These are phyloP conservation scores for Emydomyces testavorans DNA, from an alignment of 2,329 filamentous ascomycete genomes.

Conservation along the genomic window DNA sequence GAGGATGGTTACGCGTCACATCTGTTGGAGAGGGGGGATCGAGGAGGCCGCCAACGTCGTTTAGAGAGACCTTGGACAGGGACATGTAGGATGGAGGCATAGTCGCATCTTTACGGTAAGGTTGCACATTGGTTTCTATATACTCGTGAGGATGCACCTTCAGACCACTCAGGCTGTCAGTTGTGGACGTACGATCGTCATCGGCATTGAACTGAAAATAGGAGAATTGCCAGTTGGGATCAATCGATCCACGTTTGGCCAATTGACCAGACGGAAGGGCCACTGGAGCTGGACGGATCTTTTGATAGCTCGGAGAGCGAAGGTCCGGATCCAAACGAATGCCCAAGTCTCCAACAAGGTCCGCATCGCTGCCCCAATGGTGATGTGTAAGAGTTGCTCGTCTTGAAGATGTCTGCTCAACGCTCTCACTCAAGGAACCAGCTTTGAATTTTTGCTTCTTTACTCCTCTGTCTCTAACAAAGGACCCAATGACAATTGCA, in stretches of 20 bases:
- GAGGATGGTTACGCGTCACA: slow-evolving; percentile 3
- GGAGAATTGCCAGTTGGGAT: slow-evolving; percentile 27
- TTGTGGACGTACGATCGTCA: slow-evolving; percentile 23
- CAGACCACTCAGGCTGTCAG: slow-evolving; percentile 26
- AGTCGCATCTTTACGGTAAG: slow-evolving; percentile 16
- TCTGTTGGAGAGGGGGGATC: slow-evolving; percentile 38
- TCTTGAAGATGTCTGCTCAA: slow-evolving; percentile 30
- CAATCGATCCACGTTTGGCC: slow-evolving; percentile 22
- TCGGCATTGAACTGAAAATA: slow-evolving; percentile 18
- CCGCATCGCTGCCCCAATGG: slow-evolving; percentile 82
- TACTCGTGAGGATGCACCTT: slow-evolving; percentile 29
- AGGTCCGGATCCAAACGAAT: slow-evolving; percentile 50
- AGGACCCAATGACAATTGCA: slow-evolving; percentile 78
- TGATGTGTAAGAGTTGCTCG: slow-evolving; percentile 51
- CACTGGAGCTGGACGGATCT: slow-evolving; percentile 31
- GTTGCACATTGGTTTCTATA: slow-evolving; percentile 23
- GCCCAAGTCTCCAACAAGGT: slow-evolving; percentile 70
- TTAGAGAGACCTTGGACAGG: slow-evolving; percentile 60
- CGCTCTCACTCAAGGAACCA: slow-evolving; percentile 40
- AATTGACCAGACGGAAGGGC: slow-evolving; percentile 26
- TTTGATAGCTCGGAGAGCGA: slow-evolving; percentile 25
- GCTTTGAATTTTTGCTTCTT: slow-evolving; percentile 76
- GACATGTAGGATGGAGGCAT: slow-evolving; percentile 32
- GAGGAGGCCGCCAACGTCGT: slow-evolving; percentile 70
- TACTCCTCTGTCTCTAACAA: slow-evolving; percentile 76